Conservation (phyloP, 345 rosid genomes). For the Dipteronia dyeriana region DNA sequence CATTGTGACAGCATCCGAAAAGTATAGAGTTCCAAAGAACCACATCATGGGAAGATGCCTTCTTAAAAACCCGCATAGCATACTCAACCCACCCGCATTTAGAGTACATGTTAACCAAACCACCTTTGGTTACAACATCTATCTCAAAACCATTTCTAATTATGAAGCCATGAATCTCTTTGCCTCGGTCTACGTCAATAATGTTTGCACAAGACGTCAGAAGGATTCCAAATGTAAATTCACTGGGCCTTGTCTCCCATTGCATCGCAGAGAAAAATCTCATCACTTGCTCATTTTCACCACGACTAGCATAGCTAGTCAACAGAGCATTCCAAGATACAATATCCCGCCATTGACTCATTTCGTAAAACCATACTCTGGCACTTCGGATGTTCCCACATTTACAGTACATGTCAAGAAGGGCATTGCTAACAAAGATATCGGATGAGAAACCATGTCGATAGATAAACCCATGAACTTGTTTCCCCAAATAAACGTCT, state of each 20-base stretch:
- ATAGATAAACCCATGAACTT: constrained; percentile 72
- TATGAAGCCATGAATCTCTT: constrained; percentile 74
- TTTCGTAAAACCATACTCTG: constrained; percentile 59
- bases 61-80: constrained; percentile 56
- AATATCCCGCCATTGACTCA: constrained; percentile 62
- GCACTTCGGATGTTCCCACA: constrained; percentile 56
- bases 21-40: constrained; percentile 76
- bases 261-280: constrained; percentile 62
- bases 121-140: constrained; percentile 63
- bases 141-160: constrained; percentile 60
- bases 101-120: constrained; percentile 74
- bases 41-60: constrained; percentile 52
- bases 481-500: constrained; percentile 75
- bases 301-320: constrained; percentile 59
- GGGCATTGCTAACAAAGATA: constrained; percentile 62
- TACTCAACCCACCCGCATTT: constrained; percentile 53
- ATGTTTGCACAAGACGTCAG: constrained; percentile 77
- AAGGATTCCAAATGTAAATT: constrained; percentile 64
- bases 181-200: constrained; percentile 53
- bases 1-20: constrained; percentile 63
- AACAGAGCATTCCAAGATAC: constrained; percentile 85
- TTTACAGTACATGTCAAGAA: constrained; percentile 77
- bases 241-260: constrained; percentile 62
- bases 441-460: constrained; percentile 49
- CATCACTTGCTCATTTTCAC: constrained; percentile 65